Conservation (phyloP, 2,329 filamentous ascomycete genomes). For the Cephalotrichum gorgonifer region DNA sequence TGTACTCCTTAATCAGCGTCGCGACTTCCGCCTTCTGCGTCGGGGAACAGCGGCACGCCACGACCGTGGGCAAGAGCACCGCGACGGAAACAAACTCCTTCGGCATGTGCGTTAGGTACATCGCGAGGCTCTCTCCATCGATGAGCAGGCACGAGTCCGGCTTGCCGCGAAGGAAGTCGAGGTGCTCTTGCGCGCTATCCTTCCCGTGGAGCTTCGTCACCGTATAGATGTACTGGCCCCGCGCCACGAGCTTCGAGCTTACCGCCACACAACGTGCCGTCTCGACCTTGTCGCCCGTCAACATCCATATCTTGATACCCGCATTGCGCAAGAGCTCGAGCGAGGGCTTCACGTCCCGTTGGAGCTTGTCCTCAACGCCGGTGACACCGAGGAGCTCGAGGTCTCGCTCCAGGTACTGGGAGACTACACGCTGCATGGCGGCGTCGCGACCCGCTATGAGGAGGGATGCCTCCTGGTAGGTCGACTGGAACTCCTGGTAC, state of each 20-base stretch:
- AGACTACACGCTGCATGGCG: constrained; percentile 70
- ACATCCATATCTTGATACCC: constrained; percentile 99
- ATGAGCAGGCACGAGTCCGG: constrained; percentile 82
- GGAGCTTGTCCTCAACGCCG: constrained; percentile 93
- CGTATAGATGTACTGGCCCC: constrained; percentile 93
- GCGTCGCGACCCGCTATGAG: constrained; percentile 70
- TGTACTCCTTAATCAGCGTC: constrained; percentile 78
- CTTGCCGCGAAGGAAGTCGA: constrained; percentile 82
- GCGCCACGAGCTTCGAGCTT: constrained; percentile 83
- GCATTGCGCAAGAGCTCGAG: constrained; percentile 92
- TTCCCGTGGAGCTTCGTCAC: constrained; percentile 77
- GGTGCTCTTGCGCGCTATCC: constrained; percentile 74
- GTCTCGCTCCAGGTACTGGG: constrained; percentile 73
- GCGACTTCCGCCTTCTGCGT: constrained; percentile 96
- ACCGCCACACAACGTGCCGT: constrained; percentile 94
- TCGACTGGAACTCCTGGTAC: constrained; percentile 68
- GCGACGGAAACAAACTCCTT: constrained; percentile 81
- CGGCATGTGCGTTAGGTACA: constrained; percentile 76
- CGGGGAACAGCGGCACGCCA: constrained; percentile 92
- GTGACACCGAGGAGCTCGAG: constrained; percentile 94
- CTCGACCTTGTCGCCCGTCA: constrained; percentile 97
- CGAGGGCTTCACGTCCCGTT: constrained; percentile 90
- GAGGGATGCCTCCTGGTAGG: constrained; percentile 70
- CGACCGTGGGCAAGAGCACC: constrained; percentile 79
- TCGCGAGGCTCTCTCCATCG: constrained; percentile 78